These are phyloP conservation scores for Yamadazyma endophytica DNA, from an alignment of 805 yeast genomes.

Conservation along the genomic window DNA sequence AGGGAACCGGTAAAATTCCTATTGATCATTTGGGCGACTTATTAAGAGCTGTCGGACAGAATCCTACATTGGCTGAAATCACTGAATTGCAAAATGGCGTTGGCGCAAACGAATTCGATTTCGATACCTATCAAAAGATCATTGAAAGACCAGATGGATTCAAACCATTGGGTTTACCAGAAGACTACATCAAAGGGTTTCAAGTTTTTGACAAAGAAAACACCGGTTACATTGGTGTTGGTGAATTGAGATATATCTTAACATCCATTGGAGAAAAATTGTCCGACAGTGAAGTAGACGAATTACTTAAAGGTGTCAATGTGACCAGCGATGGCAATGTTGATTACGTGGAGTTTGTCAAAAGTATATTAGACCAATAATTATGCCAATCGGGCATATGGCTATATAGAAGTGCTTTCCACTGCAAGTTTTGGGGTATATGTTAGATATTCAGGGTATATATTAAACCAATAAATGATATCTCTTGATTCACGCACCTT, in stretches of 20 bases:
- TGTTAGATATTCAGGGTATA: no score
- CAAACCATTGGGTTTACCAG: conserved; percentile 82
- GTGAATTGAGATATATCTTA: conserved; percentile 90
- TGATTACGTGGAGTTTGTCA: conserved; percentile 92
- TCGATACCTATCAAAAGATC: conserved; percentile 70
- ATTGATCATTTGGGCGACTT: conserved; percentile 84
- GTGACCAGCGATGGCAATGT: conserved; percentile 92
- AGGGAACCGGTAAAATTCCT: conserved; percentile 90
- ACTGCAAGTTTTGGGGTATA: no score
- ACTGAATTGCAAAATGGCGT: conserved; percentile 39
- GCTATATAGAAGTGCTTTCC: no score
- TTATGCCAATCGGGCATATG: not conserved
- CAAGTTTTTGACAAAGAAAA: conserved; percentile 96
- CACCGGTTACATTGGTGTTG: conserved; percentile 95
- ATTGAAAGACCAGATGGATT: conserved; percentile 86
- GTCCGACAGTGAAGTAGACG: conserved; percentile 88
- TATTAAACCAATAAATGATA: no score
- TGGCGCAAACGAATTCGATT: conserved; percentile 58
- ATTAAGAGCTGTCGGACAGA: conserved; percentile 95
- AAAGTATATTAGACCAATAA: conserved; percentile 86
- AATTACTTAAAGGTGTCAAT: conserved; percentile 89
- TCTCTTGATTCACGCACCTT: no score
- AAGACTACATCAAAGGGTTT: conserved; percentile 85
- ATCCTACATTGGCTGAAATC: conserved; percentile 91
- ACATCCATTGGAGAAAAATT: conserved; percentile 96